These are phyloP conservation scores for Curvularia sp. DNA, from an alignment of 2,329 filamentous ascomycete species.

Conservation along the genomic window DNA sequence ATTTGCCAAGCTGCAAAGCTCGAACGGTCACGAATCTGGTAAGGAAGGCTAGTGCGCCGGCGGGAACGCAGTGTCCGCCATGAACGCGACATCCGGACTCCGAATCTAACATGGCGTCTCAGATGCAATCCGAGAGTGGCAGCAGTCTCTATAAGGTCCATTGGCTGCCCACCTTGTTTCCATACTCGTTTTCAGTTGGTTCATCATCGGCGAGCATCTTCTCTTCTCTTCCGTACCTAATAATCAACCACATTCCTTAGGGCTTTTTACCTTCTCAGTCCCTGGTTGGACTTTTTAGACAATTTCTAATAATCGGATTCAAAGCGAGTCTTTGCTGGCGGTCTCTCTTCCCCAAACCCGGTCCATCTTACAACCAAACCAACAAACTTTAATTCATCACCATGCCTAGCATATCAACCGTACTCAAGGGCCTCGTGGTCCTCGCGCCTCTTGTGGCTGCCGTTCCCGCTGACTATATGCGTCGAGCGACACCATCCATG, in stretches of 20 bases:
- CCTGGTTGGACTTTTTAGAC: constrained; percentile 51
- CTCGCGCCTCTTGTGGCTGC: constrained; percentile 47
- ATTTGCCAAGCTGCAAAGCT: constrained; percentile 44
- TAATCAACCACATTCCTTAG: constrained; percentile 48
- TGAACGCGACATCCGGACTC: constrained; percentile 47
- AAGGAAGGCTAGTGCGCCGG: constrained; percentile 40
- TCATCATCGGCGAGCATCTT: constrained; percentile 46
- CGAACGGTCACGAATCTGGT: constrained; percentile 41
- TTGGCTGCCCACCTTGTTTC: constrained; percentile 50
- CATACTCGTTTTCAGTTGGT: constrained; percentile 48
- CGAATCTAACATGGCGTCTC: constrained; percentile 50
- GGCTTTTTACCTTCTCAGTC: constrained; percentile 44
- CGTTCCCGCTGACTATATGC: constrained; percentile 38
- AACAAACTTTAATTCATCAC: constrained; percentile 42
- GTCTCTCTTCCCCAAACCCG: constrained; percentile 34
- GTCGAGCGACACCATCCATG: constrained; percentile 28
- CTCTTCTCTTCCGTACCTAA: constrained; percentile 46
- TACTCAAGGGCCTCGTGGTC: constrained; percentile 47
- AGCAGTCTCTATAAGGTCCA: constrained; percentile 48
- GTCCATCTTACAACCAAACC: constrained; percentile 26
- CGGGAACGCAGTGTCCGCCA: constrained; percentile 45
- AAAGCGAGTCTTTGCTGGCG: constrained; percentile 51
- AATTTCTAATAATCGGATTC: constrained; percentile 48
- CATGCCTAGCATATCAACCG: constrained; percentile 50
- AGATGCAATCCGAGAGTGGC: constrained; percentile 44